Evolutionary conservation across 139 green algal genomes (phyloP).

Genomic region (Coelastrella sp.): DNA sequence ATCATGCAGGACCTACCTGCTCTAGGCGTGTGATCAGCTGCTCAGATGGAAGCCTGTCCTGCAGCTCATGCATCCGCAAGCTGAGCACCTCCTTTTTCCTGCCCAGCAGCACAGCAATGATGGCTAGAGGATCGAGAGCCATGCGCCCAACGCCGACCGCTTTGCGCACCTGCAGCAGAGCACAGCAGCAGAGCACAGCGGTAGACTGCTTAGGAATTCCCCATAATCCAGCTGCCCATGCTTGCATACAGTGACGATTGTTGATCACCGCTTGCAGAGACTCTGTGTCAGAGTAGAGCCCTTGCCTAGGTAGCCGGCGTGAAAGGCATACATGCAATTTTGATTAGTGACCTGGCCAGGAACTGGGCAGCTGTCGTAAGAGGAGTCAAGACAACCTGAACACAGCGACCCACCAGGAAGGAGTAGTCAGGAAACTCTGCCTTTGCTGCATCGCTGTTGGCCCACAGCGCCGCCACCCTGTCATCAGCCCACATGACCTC

Average conservation of each 20-base stretch:
- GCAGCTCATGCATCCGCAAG: constrained; percentile 41
- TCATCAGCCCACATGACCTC: constrained; percentile 77
- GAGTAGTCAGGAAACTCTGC: constrained; percentile 74
- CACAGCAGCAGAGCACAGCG: background rate
- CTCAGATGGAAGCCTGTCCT: constrained; percentile 34
- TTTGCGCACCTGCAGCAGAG: constrained; percentile 71
- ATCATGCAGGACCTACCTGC: background rate
- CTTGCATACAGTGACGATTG: too few species aligned
- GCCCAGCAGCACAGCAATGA: constrained; percentile 83
- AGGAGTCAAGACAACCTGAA: too few species aligned
- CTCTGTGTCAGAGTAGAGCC: too few species aligned
- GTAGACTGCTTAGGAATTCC: too few species aligned
- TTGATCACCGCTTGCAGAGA: too few species aligned
- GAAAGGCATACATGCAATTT: too few species aligned
- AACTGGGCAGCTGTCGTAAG: too few species aligned
- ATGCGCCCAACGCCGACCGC: constrained; percentile 86
- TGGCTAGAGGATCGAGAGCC: constrained; percentile 86
- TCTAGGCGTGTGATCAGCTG: constrained; percentile 1
- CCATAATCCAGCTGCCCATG: too few species aligned
- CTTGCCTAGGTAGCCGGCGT: too few species aligned
- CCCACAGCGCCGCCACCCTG: constrained; percentile 81
- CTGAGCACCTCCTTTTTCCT: constrained; percentile 65
- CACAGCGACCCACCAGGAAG: constrained; percentile 22
- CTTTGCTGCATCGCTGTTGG: constrained; percentile 71
- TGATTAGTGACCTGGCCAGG: too few species aligned